Percentiles rank a stretch among this genome's conserved stretches.
Conservation (phyloP, 805 yeast species). For the Citeromyces nyonsensis region DNA sequence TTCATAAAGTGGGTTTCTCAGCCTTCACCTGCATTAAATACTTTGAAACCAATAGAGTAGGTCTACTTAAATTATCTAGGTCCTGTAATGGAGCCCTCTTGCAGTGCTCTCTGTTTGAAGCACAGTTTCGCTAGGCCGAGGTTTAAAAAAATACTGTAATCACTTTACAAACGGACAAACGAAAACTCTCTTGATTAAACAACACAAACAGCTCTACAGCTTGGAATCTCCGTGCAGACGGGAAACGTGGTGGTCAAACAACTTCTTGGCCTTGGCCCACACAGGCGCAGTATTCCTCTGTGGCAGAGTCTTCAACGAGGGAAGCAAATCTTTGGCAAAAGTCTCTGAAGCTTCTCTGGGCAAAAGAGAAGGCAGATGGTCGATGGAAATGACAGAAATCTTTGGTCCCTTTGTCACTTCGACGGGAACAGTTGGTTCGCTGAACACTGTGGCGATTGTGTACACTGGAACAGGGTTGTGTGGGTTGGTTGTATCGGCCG, state of each 20-base stretch:
- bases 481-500: conserved; percentile 97
- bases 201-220: too few species aligned
- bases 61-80: too few species aligned
- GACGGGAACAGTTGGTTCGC: conserved; percentile 80
- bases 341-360: conserved; percentile 97
- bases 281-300: conserved; percentile 73
- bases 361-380: conserved; percentile 86
- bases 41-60: too few species aligned
- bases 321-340: conserved; percentile 76
- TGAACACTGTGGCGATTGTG: conserved; percentile 77
- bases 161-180: too few species aligned
- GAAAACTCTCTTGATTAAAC: too few species aligned
- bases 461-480: conserved; percentile 97
- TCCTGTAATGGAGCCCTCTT: too few species aligned
- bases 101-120: too few species aligned
- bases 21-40: too few species aligned
- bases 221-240: conserved; percentile 16
- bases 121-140: too few species aligned
- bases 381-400: conserved; percentile 85
- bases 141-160: too few species aligned
- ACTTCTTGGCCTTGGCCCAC: conserved; percentile 78
- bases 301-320: conserved; percentile 76
- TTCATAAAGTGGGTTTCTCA: too few species aligned
- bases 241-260: conserved; percentile 75
- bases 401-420: conserved; percentile 70